Evolutionary conservation across 805 yeast species (phyloP), one percentile per base, ranked within the genome.

Genomic region (Yamadazyma laniorum): DNA sequence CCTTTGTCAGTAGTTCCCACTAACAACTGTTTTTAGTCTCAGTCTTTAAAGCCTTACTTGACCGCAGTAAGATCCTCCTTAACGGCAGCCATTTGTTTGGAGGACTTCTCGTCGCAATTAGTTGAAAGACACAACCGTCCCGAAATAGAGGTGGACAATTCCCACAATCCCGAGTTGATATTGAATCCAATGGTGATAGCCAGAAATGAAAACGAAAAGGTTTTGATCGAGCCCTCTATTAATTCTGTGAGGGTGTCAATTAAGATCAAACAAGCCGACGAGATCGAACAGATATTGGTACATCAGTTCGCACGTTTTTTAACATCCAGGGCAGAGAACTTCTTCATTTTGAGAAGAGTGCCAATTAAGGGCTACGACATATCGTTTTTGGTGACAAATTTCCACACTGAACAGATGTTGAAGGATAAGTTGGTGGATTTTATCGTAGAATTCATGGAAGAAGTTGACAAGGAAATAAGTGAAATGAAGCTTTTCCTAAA

Each of bases 121-220:
- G 96, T 85, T 15, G 99, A 93, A 67, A 85, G 99, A 64, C 99
- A 93, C 72, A 93, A 91, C 67, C 78, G 91, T 49, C 99, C 99
- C 3, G 99, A 93, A 61, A 84, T 93, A 35, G 99, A 93, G 63
- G 90, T 85, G 14, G 77, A 77, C 45, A 83, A 85, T 55, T 56
- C 65, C 15, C 73, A 68, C 47, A 80, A 93, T 43, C 82, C 84
- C 11, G 96, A 89, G 61, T 82, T 90, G 39, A 65, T 93, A 45
- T 72, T 91, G 55, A 89, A 90, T 55, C 93, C 96, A 26, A 82
- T 93, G 79, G 77, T 81, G 46, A 82, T 93, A 47, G 83, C 96
- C 1, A 79, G 99, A 64, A 93, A 93, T 58, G 97, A 91, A 58
- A 83, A 87, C 56, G 99, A 93, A 62, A 78, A 80, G 57, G 95